Evolutionary conservation across 163 green algal genomes (phyloP).

Genomic region (Coccomyxa subellipsoidea): DNA sequence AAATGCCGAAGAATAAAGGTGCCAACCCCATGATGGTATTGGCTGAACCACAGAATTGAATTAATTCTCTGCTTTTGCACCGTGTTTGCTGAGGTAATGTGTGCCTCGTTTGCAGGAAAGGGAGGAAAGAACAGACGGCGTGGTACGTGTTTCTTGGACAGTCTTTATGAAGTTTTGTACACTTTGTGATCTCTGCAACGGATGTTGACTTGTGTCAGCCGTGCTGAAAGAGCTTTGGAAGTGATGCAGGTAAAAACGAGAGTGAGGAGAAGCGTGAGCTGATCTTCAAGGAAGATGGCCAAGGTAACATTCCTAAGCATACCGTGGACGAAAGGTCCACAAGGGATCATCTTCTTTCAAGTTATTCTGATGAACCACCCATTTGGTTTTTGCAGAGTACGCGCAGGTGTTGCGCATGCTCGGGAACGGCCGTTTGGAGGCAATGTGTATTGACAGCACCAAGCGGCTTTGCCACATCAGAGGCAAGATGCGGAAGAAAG

Average conservation of each 20-base stretch:
- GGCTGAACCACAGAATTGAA: no score
- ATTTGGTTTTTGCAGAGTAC: slow-evolving; percentile 65
- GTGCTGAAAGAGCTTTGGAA: no score
- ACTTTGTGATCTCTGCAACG: no score
- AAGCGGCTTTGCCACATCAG: slow-evolving; percentile 99
- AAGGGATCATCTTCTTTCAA: not conserved
- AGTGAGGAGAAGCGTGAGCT: slow-evolving; percentile 99
- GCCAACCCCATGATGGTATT: not conserved
- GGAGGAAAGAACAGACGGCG: slow-evolving; percentile 89
- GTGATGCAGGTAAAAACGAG: slow-evolving; percentile 98
- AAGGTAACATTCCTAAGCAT: slow-evolving; percentile 47
- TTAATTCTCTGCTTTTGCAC: no score
- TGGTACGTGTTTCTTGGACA: slow-evolving; percentile 29
- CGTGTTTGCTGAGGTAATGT: no score
- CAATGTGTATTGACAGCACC: slow-evolving; percentile 96
- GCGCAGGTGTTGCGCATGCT: slow-evolving; percentile 98
- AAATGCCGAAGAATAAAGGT: slow-evolving; percentile 95
- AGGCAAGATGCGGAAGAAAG: slow-evolving; percentile 99
- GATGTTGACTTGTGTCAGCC: no score
- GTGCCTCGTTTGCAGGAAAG: slow-evolving; percentile 48
- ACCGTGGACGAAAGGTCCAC: not conserved
- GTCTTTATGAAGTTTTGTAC: not conserved
- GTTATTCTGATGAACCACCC: not conserved
- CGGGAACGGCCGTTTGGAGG: slow-evolving; percentile 95
- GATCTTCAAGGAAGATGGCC: slow-evolving; percentile 99